These are phyloP conservation scores for Crotalaria pallida DNA, from an alignment of 306 rosid genomes.

Conservation along the genomic window DNA sequence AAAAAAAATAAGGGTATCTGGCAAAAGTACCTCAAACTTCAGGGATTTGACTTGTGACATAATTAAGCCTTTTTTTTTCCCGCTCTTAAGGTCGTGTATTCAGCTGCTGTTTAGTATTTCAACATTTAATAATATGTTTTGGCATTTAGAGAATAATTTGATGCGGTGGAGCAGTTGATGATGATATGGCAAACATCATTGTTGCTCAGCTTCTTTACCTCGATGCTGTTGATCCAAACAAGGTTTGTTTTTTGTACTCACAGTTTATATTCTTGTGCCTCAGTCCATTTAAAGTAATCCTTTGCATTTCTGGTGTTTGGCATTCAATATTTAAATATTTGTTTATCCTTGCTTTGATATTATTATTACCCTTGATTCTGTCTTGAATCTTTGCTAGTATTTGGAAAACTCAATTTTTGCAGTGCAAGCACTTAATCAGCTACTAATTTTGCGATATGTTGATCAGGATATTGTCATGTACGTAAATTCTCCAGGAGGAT, in stretches of 20 bases:
- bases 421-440: conserved; percentile 4
- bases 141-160: conserved; percentile 67
- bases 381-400: not conserved
- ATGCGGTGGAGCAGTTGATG: conserved; percentile 98
- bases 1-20: too few relatives aligned
- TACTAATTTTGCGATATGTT: conserved; percentile 22
- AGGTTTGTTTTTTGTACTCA: conserved; percentile 41
- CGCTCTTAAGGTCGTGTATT: conserved; percentile 5
- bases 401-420: not conserved
- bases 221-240: conserved; percentile 88
- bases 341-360: not conserved
- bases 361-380: not conserved
- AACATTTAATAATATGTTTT: conserved; percentile 13
- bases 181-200: conserved; percentile 97
- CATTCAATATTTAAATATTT: not conserved
- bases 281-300: not conserved
- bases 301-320: not conserved
- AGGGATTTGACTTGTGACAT: too few relatives aligned
- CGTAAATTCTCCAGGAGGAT: conserved; percentile 97
- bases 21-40: too few relatives aligned
- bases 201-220: conserved; percentile 98
- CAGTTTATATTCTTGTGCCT: not conserved
- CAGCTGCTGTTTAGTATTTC: not conserved
- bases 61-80: too few relatives aligned
- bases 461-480: conserved; percentile 95